Evolutionary conservation across 164 flowering plant species (phyloP).

Genomic region (Piper longum): DNA sequence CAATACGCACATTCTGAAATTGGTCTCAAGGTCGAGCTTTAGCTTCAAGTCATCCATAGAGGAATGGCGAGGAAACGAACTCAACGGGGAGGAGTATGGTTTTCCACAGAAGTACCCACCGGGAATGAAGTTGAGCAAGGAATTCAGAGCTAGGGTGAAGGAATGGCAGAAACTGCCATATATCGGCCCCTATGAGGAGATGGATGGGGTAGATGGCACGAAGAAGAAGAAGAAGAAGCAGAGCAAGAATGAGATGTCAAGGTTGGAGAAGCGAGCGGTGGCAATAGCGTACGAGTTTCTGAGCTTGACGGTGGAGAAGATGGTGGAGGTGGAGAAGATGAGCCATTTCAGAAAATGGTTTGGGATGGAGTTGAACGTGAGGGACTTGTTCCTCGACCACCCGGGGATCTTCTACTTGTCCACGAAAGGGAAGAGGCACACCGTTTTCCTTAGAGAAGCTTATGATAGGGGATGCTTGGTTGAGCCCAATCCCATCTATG

Average conservation of each 20-base stretch:
- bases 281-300: slow-evolving; percentile 77
- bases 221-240: slow-evolving; percentile 21
- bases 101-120: slow-evolving; percentile 69
- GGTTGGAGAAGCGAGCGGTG: slow-evolving; percentile 73
- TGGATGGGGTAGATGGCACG: slow-evolving; percentile 19
- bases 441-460: slow-evolving; percentile 75
- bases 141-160: slow-evolving; percentile 50
- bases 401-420: slow-evolving; percentile 85
- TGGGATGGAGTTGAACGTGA: slow-evolving; percentile 67
- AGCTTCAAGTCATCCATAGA: slow-evolving; percentile 32
- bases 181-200: slow-evolving; percentile 65
- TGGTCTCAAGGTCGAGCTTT: slow-evolving; percentile 17
- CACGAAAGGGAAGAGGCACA: slow-evolving; percentile 70
- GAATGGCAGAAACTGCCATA: slow-evolving; percentile 75
- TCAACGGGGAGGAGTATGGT: slow-evolving; percentile 38
- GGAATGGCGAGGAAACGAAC: slow-evolving; percentile 53
- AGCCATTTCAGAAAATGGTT: slow-evolving; percentile 86
- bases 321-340: slow-evolving; percentile 92
- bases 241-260: slow-evolving; percentile 30
- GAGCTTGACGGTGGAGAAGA: slow-evolving; percentile 65
- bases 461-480: slow-evolving; percentile 62
- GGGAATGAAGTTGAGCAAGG: slow-evolving; percentile 71
- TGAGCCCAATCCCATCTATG: slow-evolving; percentile 65
- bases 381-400: slow-evolving; percentile 85
- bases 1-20: slow-evolving; percentile 56